Percentiles rank a stretch among this genome's conserved stretches.
These are phyloP conservation scores for cucumber (Cucumis sativus) DNA, from an alignment of 306 rosid genomes.

Conservation along the genomic window Cucumber_9930_V3 NC_026659.2:2057001-2057500, in stretches of 20 bases:
- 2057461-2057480: conserved; percentile 40
- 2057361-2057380: conserved; percentile 31
- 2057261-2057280: conserved; percentile 87
- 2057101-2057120: background rate
- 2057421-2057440: conserved; percentile 37
- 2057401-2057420: conserved; percentile 29
- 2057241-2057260: conserved; percentile 74
- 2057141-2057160: background rate
- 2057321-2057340: conserved; percentile 33
- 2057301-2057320: conserved; percentile 24
- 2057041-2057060: background rate
- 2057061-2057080: background rate
- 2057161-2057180: background rate
- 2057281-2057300: conserved; percentile 48
- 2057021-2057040: background rate
- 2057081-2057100: background rate
- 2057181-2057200: background rate
- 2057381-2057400: conserved; percentile 30
- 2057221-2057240: conserved; percentile 20
- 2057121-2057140: background rate
- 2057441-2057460: conserved; percentile 33
- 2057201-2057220: background rate
- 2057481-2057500: conserved; percentile 17
- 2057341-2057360: conserved; percentile 26
- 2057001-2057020: background rate